Conservation (phyloP, 23 red algal genomes). For the Gracilaria gracilis region DNA sequence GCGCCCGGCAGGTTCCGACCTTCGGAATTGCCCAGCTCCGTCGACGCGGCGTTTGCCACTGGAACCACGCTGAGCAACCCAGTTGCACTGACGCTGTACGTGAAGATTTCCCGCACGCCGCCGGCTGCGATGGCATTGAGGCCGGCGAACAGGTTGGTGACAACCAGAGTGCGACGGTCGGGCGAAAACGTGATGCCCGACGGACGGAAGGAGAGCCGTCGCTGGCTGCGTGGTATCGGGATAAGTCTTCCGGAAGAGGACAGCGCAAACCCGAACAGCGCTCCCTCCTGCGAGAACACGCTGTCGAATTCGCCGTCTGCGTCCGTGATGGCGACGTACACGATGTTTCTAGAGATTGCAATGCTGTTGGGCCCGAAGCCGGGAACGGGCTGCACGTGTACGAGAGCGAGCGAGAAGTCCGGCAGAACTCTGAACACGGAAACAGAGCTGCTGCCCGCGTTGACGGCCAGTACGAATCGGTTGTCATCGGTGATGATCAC, state of each 20-base stretch:
- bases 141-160: neutral
- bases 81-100: neutral
- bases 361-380: conserved; percentile 18
- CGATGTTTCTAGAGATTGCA: conserved; percentile 5
- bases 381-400: neutral
- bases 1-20: conserved; percentile 29
- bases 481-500: neutral
- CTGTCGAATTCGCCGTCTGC: conserved; percentile 7
- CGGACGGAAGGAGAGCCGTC: neutral
- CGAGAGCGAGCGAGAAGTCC: neutral
- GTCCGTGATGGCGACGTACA: conserved; percentile 10
- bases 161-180: neutral
- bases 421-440: conserved; percentile 29
- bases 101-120: neutral
- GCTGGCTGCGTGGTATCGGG: neutral
- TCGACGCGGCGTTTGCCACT: neutral
- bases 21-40: conserved; percentile 3
- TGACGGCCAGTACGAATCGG: conserved; percentile 34
- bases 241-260: neutral
- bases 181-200: conserved; percentile 9
- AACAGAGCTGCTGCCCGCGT: conserved; percentile 25
- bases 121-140: neutral
- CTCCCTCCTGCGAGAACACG: neutral
- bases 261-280: conserved; percentile 1
- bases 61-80: neutral